Conservation (phyloP, 192 early-diverging fungal species). For the Spizellomyces sp. region DNA sequence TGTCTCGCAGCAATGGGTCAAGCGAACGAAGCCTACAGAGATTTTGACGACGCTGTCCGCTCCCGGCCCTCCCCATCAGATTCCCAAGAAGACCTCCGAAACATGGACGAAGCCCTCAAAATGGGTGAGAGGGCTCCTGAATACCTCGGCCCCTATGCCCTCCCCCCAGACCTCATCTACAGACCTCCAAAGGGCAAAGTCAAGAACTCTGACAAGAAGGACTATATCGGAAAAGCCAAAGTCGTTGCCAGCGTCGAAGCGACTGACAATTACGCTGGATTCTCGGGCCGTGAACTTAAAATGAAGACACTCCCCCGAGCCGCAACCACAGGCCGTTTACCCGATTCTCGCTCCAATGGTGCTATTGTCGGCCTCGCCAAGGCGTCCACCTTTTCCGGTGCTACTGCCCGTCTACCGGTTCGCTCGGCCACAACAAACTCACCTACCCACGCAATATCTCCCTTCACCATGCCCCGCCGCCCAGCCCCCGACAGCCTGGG, state of each 20-base stretch:
- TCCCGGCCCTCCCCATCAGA: conserved; percentile 2
- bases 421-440: neutral
- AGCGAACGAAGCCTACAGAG: conserved; percentile 66
- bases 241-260: conserved; percentile 80
- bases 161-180: conserved; percentile 80
- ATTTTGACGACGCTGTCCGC: conserved; percentile 68
- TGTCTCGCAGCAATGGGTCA: conserved; percentile 77
- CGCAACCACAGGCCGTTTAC: neutral
- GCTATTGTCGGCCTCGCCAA: neutral
- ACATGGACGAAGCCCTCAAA: conserved; percentile 51
- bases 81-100: conserved; percentile 22
- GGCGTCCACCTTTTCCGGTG: conserved; percentile 13
- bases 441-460: neutral
- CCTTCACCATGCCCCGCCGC: neutral
- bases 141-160: conserved; percentile 42
- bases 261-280: conserved; percentile 63
- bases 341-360: neutral
- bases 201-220: conserved; percentile 78
- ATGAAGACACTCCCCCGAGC: conserved; percentile 31
- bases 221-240: conserved; percentile 77
- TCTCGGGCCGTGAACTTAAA: conserved; percentile 55
- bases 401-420: neutral
- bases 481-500: neutral
- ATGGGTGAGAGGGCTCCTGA: conserved; percentile 37
- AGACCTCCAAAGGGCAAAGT: conserved; percentile 82